These are phyloP conservation scores for Geosmithia flava DNA, from an alignment of 2,329 filamentous ascomycete species.

Conservation along the genomic window DNA sequence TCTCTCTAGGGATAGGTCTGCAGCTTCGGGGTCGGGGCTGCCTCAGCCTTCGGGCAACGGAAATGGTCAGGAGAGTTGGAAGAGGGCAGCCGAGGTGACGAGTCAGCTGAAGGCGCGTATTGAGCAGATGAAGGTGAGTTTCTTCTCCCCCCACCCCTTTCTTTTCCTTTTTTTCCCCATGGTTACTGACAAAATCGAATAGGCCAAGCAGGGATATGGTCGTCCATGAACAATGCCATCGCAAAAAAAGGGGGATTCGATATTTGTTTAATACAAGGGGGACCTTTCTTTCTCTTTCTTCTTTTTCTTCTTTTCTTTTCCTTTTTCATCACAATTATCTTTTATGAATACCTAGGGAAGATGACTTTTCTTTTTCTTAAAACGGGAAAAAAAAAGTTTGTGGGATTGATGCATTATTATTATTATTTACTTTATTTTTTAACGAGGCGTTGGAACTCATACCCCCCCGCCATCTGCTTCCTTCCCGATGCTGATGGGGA, in stretches of 20 bases:
- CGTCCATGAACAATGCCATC: constrained; percentile 10
- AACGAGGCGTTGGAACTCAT: constrained; percentile 18
- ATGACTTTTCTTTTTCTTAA: too few relatives aligned
- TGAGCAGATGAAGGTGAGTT: constrained; percentile 84
- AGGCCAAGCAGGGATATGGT: constrained; percentile 16
- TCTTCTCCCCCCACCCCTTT: neutral
- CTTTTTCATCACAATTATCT: neutral
- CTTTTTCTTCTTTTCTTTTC: neutral
- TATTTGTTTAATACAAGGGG: neutral
- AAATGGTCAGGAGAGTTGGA: constrained; percentile 69
- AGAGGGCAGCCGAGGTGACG: constrained; percentile 90
- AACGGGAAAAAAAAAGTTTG: too few relatives aligned
- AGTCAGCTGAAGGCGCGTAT: constrained; percentile 95
- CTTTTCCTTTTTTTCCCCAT: neutral
- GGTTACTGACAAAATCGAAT: constrained; percentile 7
- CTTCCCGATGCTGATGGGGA: neutral
- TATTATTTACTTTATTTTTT: constrained; percentile 14
- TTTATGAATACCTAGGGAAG: too few relatives aligned
- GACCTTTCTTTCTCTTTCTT: neutral
- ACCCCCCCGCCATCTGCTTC: too few relatives aligned
- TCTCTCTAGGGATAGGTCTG: constrained; percentile 17
- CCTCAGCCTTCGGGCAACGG: constrained; percentile 17
- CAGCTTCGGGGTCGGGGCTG: constrained; percentile 16
- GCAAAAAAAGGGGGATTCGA: neutral
- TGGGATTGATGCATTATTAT: neutral